Evolutionary conservation across 257 asterid species (phyloP).

Genomic region (Apocynum venetum): DNA sequence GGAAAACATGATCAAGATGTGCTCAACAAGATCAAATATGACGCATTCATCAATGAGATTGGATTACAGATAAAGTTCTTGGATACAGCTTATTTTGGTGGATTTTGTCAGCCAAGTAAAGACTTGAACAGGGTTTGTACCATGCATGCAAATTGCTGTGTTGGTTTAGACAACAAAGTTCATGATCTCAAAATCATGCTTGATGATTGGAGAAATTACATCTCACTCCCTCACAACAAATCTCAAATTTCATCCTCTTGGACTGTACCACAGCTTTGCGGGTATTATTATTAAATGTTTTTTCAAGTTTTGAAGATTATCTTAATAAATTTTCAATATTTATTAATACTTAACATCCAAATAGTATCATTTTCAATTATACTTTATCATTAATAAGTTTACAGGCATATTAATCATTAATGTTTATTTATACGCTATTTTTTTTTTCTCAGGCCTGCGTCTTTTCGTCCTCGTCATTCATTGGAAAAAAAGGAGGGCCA

Average conservation of each 20-base stretch:
- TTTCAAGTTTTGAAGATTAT: not conserved
- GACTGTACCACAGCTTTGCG: conserved; percentile 9
- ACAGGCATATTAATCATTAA: not conserved
- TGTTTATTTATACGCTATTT: not conserved
- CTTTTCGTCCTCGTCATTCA: not conserved
- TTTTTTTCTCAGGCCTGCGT: not conserved
- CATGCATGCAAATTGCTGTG: conserved; percentile 72
- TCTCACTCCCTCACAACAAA: not conserved
- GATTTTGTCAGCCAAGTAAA: conserved; percentile 55
- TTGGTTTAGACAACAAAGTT: conserved; percentile 51
- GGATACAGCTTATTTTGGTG: conserved; percentile 55
- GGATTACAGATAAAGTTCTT: conserved; percentile 48
- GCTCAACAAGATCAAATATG: conserved; percentile 39
- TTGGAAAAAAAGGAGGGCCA: not conserved
- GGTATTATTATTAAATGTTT: not conserved
- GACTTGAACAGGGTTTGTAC: conserved; percentile 48
- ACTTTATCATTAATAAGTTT: no score
- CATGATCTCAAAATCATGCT: conserved; percentile 50
- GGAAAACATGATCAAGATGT: conserved; percentile 66
- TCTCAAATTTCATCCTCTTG: not conserved
- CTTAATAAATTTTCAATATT: no score
- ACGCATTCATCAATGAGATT: conserved; percentile 27
- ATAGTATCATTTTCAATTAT: not conserved
- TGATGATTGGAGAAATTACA: conserved; percentile 49
- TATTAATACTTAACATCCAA: not conserved